These are phyloP conservation scores for Hypoxylon perforatum DNA, from an alignment of 495 filamentous ascomycete species.

Conservation along the genomic window DNA sequence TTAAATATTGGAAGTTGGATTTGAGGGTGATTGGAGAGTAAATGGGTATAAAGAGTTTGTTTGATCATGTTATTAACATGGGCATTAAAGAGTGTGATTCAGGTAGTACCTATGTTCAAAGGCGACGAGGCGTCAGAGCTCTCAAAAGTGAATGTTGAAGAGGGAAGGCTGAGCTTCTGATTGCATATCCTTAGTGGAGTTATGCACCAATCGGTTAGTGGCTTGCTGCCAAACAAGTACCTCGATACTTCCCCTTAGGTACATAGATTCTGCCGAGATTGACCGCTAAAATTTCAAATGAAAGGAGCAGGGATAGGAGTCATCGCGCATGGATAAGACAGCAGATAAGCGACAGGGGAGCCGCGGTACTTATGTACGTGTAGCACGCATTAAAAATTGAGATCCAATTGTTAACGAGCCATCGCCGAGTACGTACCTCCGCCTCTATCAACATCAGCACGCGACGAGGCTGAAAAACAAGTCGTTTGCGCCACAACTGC, in stretches of 20 bases:
- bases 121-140: no score
- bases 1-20: not conserved
- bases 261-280: slow-evolving; percentile 15
- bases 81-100: not conserved
- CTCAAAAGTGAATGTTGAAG: not conserved
- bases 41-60: not conserved
- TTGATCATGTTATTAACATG: slow-evolving; percentile 16
- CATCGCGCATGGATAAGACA: slow-evolving; percentile 21
- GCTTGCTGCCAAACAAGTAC: not conserved
- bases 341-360: not conserved
- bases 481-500: slow-evolving; percentile 29
- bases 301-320: slow-evolving; percentile 12
- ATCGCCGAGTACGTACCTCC: slow-evolving; percentile 1
- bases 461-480: slow-evolving; percentile 43
- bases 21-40: slow-evolving; percentile 2
- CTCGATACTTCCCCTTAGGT: not conserved
- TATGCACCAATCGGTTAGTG: slow-evolving; percentile 11
- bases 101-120: not conserved
- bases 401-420: not conserved
- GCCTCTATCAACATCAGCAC: slow-evolving; percentile 25
- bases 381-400: slow-evolving; percentile 1
- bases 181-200: not conserved
- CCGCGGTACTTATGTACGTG: not conserved
- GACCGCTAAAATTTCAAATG: slow-evolving; percentile 2
- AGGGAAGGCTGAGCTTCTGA: no score